Percentiles rank a stretch among this genome's conserved stretches.
These are phyloP conservation scores for Phytophthora multivora DNA, from an alignment of 352 stramenopile species.

Conservation along the genomic window DNA sequence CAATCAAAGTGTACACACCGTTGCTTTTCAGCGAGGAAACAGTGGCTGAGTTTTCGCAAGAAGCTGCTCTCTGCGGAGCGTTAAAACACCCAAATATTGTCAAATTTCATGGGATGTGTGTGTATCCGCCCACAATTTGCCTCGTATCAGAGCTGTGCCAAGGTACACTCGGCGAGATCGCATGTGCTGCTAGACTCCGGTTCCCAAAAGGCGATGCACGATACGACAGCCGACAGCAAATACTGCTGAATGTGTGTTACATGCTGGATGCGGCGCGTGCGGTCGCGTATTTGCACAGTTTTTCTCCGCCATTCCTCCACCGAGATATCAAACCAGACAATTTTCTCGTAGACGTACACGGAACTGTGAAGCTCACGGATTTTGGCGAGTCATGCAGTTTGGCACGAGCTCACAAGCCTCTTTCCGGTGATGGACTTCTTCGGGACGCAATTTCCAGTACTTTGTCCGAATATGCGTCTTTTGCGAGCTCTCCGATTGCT, in stretches of 20 bases:
- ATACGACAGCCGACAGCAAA: conserved; percentile 43
- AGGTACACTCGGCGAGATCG: conserved; percentile 50
- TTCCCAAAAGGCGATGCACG: neutral
- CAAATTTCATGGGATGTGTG: conserved; percentile 63
- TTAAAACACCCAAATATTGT: conserved; percentile 67
- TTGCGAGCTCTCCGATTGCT: conserved; percentile 18
- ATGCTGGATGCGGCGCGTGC: conserved; percentile 65
- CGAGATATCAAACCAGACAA: conserved; percentile 66
- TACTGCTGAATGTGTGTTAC: conserved; percentile 57
- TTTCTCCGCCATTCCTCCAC: conserved; percentile 56
- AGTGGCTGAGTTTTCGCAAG: conserved; percentile 54
- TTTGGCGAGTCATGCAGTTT: conserved; percentile 58
- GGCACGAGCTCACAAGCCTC: conserved; percentile 18
- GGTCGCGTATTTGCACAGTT: conserved; percentile 64
- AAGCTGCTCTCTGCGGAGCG: conserved; percentile 53
- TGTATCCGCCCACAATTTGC: conserved; percentile 63
- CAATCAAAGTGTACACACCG: conserved; percentile 69
- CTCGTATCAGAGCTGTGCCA: conserved; percentile 62
- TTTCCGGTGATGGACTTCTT: neutral
- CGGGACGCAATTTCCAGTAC: neutral
- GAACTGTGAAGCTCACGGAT: conserved; percentile 55
- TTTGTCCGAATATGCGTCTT: conserved; percentile 7
- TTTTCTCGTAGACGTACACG: conserved; percentile 48
- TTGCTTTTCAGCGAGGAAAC: conserved; percentile 53
- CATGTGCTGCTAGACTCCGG: conserved; percentile 1